phyloP scores from a whole-genome alignment of 495 filamentous ascomycete species.

The Annulohypoxylon bovei region DNA sequence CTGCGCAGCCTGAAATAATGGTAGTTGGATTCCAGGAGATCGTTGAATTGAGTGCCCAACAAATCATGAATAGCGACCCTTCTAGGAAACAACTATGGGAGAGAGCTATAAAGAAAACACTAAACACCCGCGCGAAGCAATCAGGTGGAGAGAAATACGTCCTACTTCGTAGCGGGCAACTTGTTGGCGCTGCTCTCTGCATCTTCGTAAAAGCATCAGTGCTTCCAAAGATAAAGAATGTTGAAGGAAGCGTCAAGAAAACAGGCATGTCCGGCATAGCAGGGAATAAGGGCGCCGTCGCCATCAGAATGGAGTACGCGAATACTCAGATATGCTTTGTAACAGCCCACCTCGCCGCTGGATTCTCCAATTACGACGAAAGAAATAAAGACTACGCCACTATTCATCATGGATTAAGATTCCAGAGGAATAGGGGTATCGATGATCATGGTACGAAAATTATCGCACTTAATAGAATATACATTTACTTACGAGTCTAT shows the following conservation, averaged over 20 bases:
- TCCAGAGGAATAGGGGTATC: constrained; percentile 88
- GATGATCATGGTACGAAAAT: constrained; percentile 75
- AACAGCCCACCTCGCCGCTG: constrained; percentile 95
- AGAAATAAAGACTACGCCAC: constrained; percentile 92
- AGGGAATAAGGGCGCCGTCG: constrained; percentile 97
- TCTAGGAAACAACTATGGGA: constrained; percentile 88
- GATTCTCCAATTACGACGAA: constrained; percentile 97
- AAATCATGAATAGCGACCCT: constrained; percentile 99
- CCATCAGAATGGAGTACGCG: constrained; percentile 95
- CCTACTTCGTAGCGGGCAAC: constrained; percentile 87
- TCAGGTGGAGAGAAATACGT: constrained; percentile 81
- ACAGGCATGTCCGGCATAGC: constrained; percentile 97
- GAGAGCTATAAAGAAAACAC: constrained; percentile 74
- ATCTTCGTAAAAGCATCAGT: constrained; percentile 85
- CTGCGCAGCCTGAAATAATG: constrained; percentile 76
- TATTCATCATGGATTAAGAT: constrained; percentile 85
- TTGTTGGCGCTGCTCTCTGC: constrained; percentile 91
- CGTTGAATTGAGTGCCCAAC: constrained; percentile 93
- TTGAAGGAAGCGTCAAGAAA: constrained; percentile 96
- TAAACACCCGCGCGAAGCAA: constrained; percentile 74
- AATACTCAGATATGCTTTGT: constrained; percentile 94
- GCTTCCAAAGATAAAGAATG: constrained; percentile 87
- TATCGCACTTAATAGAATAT: neutral
- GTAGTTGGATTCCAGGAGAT: constrained; percentile 97
- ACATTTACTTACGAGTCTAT: constrained; percentile 18